Conservation (phyloP, 306 rosid genomes). For the Cucumis cinereus region DNA sequence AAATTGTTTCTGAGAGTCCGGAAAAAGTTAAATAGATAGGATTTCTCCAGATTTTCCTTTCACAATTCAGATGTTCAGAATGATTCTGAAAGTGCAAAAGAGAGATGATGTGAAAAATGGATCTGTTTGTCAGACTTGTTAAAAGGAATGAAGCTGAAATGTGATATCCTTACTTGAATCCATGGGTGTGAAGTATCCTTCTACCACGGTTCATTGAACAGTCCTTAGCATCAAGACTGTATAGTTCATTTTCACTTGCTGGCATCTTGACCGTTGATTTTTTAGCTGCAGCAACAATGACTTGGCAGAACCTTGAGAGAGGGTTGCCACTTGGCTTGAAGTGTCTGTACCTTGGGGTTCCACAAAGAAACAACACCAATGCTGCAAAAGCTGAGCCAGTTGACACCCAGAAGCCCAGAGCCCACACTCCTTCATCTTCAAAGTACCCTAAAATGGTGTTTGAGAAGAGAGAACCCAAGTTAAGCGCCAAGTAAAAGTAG, state of each 20-base stretch:
- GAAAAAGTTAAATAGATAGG: no score
- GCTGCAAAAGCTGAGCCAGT: conserved; percentile 73
- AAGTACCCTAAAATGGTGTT: conserved; percentile 78
- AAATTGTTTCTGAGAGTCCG: neutral
- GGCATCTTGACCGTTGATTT: conserved; percentile 50
- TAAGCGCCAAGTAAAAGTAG: conserved; percentile 95
- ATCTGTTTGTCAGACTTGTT: neutral
- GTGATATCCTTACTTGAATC: conserved; percentile 64
- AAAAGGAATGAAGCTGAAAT: neutral
- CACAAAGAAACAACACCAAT: conserved; percentile 68
- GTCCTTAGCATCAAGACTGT: conserved; percentile 25
- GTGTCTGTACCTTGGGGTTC: conserved; percentile 78
- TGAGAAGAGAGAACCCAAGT: conserved; percentile 87
- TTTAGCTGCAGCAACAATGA: conserved; percentile 60
- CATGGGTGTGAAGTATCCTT: conserved; percentile 80
- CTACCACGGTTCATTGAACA: conserved; percentile 33
- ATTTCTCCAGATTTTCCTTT: no score
- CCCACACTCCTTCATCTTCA: conserved; percentile 91
- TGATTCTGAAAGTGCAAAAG: no score
- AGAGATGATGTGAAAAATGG: neutral
- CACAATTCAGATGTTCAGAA: no score
- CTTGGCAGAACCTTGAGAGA: conserved; percentile 75
- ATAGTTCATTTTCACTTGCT: conserved; percentile 41
- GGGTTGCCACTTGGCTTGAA: conserved; percentile 92
- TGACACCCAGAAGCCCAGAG: conserved; percentile 83